Percentiles rank a stretch among this genome's conserved stretches.
These are phyloP conservation scores for Lactifluus rugatus DNA, from an alignment of 768 basidiomycete genomes.

Conservation along the genomic window DNA sequence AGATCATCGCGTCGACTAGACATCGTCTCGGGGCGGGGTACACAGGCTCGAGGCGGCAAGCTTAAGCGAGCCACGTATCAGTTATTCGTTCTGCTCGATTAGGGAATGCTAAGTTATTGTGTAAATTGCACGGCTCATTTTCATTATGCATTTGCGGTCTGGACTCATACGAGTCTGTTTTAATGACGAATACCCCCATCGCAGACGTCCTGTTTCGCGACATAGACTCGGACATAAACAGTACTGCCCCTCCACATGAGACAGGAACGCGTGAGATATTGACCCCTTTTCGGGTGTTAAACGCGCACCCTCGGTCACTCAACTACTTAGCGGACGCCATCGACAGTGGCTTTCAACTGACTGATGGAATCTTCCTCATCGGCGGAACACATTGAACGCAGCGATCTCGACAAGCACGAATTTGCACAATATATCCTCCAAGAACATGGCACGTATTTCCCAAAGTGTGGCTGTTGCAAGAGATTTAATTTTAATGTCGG, in stretches of 20 bases:
- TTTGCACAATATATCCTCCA: conserved; percentile 18
- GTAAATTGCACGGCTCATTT: background rate
- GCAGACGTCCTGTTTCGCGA: background rate
- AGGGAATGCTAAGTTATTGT: background rate
- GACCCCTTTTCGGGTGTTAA: background rate
- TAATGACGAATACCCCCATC: background rate
- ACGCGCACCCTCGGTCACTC: background rate
- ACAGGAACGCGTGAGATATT: background rate
- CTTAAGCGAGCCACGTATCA: background rate
- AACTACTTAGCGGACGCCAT: background rate
- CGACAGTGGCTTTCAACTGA: background rate
- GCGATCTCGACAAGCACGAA: conserved; percentile 11
- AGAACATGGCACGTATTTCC: conserved; percentile 18
- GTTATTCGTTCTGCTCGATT: background rate
- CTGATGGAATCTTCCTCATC: conserved; percentile 6
- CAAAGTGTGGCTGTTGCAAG: conserved; percentile 16
- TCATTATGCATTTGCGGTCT: background rate
- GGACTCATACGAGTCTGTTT: background rate
- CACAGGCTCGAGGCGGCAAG: background rate
- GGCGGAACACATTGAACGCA: background rate
- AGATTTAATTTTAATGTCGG: background rate
- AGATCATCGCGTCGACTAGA: conserved; percentile 27
- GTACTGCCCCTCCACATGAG: background rate
- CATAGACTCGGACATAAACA: background rate
- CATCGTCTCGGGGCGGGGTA: conserved; percentile 25